Conservation (phyloP, 2,329 filamentous ascomycete genomes). For the Neofusicoccum kwambonambiense region DNA sequence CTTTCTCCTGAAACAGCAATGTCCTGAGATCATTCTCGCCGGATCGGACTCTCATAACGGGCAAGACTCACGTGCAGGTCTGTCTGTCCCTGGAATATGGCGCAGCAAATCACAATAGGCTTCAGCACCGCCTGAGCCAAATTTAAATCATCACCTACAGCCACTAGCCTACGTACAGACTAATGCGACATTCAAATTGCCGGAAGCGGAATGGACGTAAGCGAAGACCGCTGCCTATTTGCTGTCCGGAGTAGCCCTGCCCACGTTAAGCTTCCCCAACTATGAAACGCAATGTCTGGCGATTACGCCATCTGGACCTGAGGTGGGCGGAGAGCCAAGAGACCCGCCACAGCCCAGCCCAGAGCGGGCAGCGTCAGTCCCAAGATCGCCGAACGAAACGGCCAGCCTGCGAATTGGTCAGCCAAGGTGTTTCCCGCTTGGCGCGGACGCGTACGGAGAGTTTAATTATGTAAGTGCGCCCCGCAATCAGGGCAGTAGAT, state of each 20-base stretch:
- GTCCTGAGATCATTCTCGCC: not conserved
- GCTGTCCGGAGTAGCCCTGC: not conserved
- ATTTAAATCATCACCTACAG: not conserved
- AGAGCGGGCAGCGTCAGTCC: not conserved
- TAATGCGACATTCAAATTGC: not conserved
- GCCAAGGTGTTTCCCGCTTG: not conserved
- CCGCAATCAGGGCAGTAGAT: not conserved
- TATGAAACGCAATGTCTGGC: not conserved
- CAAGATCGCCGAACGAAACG: not conserved
- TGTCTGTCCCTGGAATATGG: not conserved
- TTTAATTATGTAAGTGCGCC: not conserved
- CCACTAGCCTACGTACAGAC: not conserved
- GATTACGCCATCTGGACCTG: not conserved
- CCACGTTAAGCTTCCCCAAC: not conserved
- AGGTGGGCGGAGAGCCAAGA: not conserved
- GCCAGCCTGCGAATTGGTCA: not conserved
- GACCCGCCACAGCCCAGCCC: not conserved
- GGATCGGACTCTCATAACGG: not conserved
- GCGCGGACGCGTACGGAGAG: constrained; percentile 2
- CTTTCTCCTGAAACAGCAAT: not conserved
- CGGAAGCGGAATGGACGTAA: not conserved
- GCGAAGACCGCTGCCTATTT: not conserved
- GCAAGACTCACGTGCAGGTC: not conserved
- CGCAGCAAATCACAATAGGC: not conserved
- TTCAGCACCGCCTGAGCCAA: not conserved